These are phyloP conservation scores for Silene coronaria DNA, from an alignment of 179 eudicot genomes.

Conservation along the genomic window DNA sequence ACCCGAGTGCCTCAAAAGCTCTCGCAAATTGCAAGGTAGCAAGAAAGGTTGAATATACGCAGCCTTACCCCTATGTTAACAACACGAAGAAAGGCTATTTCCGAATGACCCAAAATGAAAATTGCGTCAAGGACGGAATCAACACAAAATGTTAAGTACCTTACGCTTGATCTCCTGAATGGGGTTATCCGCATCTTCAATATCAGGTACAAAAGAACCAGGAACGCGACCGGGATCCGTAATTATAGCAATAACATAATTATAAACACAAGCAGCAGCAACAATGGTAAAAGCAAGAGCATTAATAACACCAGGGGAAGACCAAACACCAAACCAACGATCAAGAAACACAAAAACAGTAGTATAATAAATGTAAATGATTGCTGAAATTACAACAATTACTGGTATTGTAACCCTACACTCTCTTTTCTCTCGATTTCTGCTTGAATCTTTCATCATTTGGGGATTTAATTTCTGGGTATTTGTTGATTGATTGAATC, in stretches of 20 bases:
- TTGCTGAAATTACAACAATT: slow-evolving; percentile 40
- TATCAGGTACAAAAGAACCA: slow-evolving; percentile 55
- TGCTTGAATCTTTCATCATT: slow-evolving; percentile 17
- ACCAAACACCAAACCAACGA: slow-evolving; percentile 72
- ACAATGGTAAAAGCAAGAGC: slow-evolving; percentile 49
- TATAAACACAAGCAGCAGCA: slow-evolving; percentile 48
- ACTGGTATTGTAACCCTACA: slow-evolving; percentile 56
- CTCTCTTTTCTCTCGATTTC: slow-evolving; percentile 17
- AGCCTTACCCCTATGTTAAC: too few relatives aligned
- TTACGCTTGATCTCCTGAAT: slow-evolving; percentile 93
- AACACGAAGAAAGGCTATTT: too few relatives aligned
- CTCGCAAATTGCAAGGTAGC: too few relatives aligned
- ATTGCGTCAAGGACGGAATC: not conserved
- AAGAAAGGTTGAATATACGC: too few relatives aligned
- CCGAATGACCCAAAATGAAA: too few relatives aligned
- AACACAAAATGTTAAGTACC: slow-evolving; percentile 28
- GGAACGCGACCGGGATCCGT: slow-evolving; percentile 93
- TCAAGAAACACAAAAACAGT: slow-evolving; percentile 66
- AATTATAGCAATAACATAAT: slow-evolving; percentile 47
- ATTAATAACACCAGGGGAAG: slow-evolving; percentile 84
- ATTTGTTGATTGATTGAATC: not conserved
- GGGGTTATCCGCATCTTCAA: slow-evolving; percentile 56
- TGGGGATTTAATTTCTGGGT: not conserved
- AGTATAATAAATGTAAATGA: slow-evolving; percentile 56
- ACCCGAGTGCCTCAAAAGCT: too few relatives aligned